A percentile compares a stretch with the other conserved stretches of the same genome.
Evolutionary conservation across 1,284 basidiomycete species (phyloP).

Genomic region (Ustilago esculenta): DNA sequence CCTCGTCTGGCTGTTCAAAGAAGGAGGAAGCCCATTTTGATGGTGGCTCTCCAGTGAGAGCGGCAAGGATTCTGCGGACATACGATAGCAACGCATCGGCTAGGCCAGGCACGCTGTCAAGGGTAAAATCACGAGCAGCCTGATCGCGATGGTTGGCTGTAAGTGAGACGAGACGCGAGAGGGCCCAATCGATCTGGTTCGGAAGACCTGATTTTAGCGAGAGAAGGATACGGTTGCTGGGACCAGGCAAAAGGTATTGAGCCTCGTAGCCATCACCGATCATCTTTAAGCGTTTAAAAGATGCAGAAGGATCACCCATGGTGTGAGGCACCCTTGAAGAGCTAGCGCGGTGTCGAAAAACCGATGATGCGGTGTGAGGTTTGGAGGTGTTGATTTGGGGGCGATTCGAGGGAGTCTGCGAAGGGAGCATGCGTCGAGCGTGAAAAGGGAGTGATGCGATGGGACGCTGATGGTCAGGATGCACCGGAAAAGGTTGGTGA

Average conservation of each 20-base stretch:
- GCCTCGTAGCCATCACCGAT: constrained; percentile 39
- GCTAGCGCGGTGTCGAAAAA: constrained; percentile 21
- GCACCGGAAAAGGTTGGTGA: constrained; percentile 11
- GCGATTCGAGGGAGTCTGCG: constrained; percentile 12
- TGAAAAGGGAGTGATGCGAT: constrained; percentile 29
- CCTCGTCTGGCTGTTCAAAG: constrained; percentile 49
- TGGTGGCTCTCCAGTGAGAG: constrained; percentile 41
- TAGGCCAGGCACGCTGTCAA: constrained; percentile 55
- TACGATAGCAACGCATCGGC: constrained; percentile 54
- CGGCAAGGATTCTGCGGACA: constrained; percentile 46
- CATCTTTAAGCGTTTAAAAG: constrained; percentile 37
- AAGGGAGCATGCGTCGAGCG: constrained; percentile 22
- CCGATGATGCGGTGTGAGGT: constrained; percentile 13
- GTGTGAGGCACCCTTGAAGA: constrained; percentile 2
- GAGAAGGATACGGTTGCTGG: constrained; percentile 59
- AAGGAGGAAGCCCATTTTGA: constrained; percentile 46
- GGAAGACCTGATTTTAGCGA: constrained; percentile 62
- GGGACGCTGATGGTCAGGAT: constrained; percentile 12
- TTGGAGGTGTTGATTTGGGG: constrained; percentile 1
- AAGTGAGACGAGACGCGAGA: constrained; percentile 48
- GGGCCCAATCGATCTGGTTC: constrained; percentile 63
- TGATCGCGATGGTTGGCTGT: constrained; percentile 31
- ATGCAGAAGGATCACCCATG: constrained; percentile 5
- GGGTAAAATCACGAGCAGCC: constrained; percentile 30
- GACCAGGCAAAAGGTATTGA: constrained; percentile 50